phyloP scores from a whole-genome alignment of 306 rosid species.

The Oemleria cerasiformis region DNA sequence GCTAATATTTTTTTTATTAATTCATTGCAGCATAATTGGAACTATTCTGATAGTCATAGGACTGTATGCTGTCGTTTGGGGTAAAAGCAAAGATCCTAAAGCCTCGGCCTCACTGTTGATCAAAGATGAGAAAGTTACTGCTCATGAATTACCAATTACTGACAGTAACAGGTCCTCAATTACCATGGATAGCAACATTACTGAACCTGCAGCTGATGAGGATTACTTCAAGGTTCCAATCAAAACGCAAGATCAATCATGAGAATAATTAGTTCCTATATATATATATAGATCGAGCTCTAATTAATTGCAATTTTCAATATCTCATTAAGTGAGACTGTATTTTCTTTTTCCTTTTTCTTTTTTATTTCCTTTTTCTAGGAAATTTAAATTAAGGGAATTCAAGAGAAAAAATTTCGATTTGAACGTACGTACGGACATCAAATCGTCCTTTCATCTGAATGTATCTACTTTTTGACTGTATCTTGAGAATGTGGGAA shows the following conservation, averaged over 20 bases:
- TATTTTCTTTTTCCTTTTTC: neutral
- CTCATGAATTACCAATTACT: conserved; percentile 58
- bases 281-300: neutral
- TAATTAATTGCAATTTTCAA: conserved; percentile 3
- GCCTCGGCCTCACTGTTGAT: conserved; percentile 14
- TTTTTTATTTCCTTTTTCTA: neutral
- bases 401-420: neutral
- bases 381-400: neutral
- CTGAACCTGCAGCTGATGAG: conserved; percentile 26
- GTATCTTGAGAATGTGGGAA: conserved; percentile 3
- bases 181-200: conserved; percentile 17
- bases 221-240: conserved; percentile 17
- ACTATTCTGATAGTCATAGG: conserved; percentile 78
- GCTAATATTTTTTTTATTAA: neutral
- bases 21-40: conserved; percentile 57
- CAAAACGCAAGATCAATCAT: conserved; percentile 7
- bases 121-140: conserved; percentile 34
- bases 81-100: conserved; percentile 68
- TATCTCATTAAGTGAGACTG: conserved; percentile 10
- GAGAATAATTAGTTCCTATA: neutral
- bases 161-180: conserved; percentile 29
- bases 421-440: no score
- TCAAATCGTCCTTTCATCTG: neutral
- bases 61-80: conserved; percentile 96
- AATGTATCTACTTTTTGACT: conserved; percentile 11